Base-by-base conservation (phyloP, 257 asterid genomes). In the Nicotiana attenuata region DNA sequence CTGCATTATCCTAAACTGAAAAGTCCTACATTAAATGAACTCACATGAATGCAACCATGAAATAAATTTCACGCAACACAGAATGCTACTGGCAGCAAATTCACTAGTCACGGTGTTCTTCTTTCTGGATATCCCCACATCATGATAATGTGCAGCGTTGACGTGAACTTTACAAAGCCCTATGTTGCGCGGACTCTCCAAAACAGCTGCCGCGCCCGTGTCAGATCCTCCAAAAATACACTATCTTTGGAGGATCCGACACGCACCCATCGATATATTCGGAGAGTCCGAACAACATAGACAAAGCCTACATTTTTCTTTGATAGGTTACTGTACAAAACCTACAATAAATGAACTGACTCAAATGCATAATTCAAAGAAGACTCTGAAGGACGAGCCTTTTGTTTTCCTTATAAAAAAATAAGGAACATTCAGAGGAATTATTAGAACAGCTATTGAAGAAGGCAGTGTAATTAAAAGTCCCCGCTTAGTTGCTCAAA, bases 1-100 rank as follows among this genome's bases (percentile, higher is more conserved):
- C 0, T 38, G 33, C 19, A 69, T 41, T 41, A 73, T 45, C 60
- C 78, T 73, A 47, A 45, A 73, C 14, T 71, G 60, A 22, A 47
- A 22, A 73, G 14, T 73, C 38, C 35, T 45, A 47, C 24, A 73
- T 73, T 73, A 45, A 73, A 73, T 73, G 61, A 73, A 73, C 78
- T 73, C 78, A 22, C 22, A 22, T 47, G 38, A 71, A 22, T 14
- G 41, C 20, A 65, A 65, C 45, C 71, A 65, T 65, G 59, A 47
- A 73, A 73, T 38, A 56, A 14, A 7, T 0, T 22, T 9, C 38
- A n/a, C 10, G 22, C 38, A 73, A 73, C 20, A 71, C 38, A 45
- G 57, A 28, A 8, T 22, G 60, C 24, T 73, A 73, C 26, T 47
- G 61, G 38, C 38, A 71, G 78, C 22, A 71, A 28, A 73, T 47